Percentiles rank a stretch among this genome's conserved stretches.
Conservation (phyloP, 352 stramenopile species). For the Phytopythium aichiense region DNA sequence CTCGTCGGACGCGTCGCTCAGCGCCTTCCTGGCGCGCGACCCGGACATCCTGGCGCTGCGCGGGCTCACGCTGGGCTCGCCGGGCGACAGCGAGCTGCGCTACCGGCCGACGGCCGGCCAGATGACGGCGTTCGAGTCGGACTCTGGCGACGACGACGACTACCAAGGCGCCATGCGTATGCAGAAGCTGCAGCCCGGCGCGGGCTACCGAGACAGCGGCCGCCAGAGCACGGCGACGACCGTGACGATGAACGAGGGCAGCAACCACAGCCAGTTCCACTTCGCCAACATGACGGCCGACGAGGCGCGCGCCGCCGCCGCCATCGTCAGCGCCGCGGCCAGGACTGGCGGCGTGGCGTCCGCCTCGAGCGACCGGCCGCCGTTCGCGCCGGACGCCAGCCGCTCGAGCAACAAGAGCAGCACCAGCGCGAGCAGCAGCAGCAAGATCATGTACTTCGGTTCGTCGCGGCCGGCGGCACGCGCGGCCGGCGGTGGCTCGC, state of each 20-base stretch:
- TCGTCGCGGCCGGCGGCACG: not conserved
- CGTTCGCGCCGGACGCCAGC: not conserved
- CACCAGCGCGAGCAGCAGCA: not conserved
- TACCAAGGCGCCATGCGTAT: slow-evolving; percentile 12
- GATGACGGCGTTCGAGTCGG: slow-evolving; percentile 10
- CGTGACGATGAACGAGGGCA: slow-evolving; percentile 17
- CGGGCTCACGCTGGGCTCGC: slow-evolving; percentile 29
- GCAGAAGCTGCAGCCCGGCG: slow-evolving; percentile 7
- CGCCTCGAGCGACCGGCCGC: not conserved
- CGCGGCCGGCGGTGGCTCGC: not conserved
- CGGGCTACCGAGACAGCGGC: not conserved
- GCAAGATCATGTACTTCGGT: slow-evolving; percentile 7
- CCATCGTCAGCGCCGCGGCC: slow-evolving; percentile 6
- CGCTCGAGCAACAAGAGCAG: slow-evolving; percentile 4
- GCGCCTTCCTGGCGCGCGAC: slow-evolving; percentile 38
- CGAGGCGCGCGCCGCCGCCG: slow-evolving; percentile 14
- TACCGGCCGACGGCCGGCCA: slow-evolving; percentile 3
- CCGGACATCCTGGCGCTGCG: slow-evolving; percentile 51
- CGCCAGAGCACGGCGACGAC: slow-evolving; percentile 24
- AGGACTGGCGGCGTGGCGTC: not conserved
- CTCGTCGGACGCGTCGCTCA: slow-evolving; percentile 30
- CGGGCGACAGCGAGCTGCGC: slow-evolving; percentile 12
- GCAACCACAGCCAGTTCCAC: slow-evolving; percentile 27
- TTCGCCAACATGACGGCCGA: slow-evolving; percentile 21
- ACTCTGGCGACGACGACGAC: slow-evolving; percentile 8